phyloP scores from a whole-genome alignment of 495 filamentous ascomycete species.

The Hyaloscypha variabilis region DNA sequence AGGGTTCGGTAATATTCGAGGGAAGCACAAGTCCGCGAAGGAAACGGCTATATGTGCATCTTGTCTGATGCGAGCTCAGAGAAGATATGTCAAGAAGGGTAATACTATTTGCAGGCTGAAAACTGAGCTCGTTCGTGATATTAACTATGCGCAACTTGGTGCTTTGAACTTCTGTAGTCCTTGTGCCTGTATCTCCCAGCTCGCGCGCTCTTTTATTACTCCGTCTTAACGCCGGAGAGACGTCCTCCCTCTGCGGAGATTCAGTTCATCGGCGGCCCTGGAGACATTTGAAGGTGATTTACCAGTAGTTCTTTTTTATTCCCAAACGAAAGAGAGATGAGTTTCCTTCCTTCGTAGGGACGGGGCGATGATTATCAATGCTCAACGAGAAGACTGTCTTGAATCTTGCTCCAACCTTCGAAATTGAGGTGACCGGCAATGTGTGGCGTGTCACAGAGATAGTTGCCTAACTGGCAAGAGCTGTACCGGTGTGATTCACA shows the following conservation, averaged over 20 bases:
- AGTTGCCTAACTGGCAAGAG: no score
- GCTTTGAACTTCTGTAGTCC: conserved; percentile 13
- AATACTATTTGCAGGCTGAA: conserved; percentile 22
- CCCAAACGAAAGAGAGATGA: no score
- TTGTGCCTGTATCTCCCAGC: conserved; percentile 9
- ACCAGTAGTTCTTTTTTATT: no score
- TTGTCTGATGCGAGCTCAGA: conserved; percentile 13
- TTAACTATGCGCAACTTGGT: conserved; percentile 14
- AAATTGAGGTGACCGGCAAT: no score
- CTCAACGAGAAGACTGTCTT: no score
- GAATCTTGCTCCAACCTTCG: no score
- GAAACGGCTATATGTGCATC: conserved; percentile 13
- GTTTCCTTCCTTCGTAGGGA: no score
- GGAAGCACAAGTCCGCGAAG: conserved; percentile 14
- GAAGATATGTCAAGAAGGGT: conserved; percentile 12
- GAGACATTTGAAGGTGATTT: no score
- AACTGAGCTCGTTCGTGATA: conserved; percentile 18
- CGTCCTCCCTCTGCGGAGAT: conserved; percentile 12
- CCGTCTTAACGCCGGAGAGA: conserved; percentile 15
- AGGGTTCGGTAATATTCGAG: conserved; percentile 17
- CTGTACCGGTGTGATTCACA: no score
- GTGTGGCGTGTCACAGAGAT: no score
- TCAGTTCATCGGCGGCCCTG: conserved; percentile 11
- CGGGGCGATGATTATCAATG: no score
- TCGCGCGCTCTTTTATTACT: conserved; percentile 20